These are phyloP conservation scores for Phytopythium litorale DNA, from an alignment of 352 stramenopile species.

Conservation along the genomic window DNA sequence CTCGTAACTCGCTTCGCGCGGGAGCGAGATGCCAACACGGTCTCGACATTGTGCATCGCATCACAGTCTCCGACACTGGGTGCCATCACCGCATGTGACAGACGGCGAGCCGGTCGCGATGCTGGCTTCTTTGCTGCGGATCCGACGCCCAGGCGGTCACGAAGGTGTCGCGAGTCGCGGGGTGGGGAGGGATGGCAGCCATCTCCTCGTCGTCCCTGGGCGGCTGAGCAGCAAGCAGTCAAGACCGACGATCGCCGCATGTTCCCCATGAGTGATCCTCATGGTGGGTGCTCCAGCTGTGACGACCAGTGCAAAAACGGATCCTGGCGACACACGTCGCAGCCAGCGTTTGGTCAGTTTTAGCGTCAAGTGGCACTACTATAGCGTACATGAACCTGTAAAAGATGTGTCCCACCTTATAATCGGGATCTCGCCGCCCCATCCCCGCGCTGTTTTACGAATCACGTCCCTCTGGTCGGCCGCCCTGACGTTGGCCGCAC, in stretches of 20 bases:
- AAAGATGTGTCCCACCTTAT: not conserved
- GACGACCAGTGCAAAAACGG: not conserved
- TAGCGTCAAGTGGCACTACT: not conserved
- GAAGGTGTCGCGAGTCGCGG: not conserved
- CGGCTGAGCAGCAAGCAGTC: not conserved
- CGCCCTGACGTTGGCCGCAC: not conserved
- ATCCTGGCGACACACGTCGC: not conserved
- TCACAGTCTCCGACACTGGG: no score
- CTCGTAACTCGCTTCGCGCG: no score
- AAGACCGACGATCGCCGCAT: not conserved
- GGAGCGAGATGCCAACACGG: not conserved
- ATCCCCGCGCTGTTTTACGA: constrained; percentile 5
- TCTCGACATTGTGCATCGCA: not conserved
- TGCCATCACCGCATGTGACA: no score
- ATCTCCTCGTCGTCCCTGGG: not conserved
- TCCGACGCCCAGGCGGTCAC: not conserved
- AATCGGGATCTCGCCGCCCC: not conserved
- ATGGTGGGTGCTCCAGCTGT: not conserved
- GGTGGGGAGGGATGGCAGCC: not conserved
- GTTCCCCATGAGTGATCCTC: not conserved
- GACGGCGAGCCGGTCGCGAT: not conserved
- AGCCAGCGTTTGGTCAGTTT: not conserved
- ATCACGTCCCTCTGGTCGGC: not conserved
- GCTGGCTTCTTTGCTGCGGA: not conserved
- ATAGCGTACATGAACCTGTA: not conserved